Conservation (phyloP, 805 yeast species). For the Lipomyces sp. region DNA sequence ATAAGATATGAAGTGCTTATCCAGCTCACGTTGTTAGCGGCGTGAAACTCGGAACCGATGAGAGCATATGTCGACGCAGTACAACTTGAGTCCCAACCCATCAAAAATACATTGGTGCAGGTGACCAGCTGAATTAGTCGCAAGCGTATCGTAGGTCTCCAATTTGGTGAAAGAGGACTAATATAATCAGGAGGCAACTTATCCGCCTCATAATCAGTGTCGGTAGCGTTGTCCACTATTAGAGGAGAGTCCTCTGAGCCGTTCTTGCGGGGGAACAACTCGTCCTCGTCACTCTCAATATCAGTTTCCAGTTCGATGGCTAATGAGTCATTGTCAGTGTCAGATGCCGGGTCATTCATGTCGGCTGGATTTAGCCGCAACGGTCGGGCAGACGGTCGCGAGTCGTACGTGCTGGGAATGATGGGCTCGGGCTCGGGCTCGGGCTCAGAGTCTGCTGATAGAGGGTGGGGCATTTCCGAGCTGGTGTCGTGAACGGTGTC, state of each 20-base stretch:
- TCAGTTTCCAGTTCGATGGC: slow-evolving; percentile 38
- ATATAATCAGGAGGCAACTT: slow-evolving; percentile 33
- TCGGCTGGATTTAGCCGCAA: slow-evolving; percentile 33
- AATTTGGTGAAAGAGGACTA: slow-evolving; percentile 33
- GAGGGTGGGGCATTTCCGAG: slow-evolving; percentile 18
- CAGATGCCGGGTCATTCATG: slow-evolving; percentile 33
- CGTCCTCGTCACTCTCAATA: slow-evolving; percentile 27
- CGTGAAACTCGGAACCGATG: slow-evolving; percentile 55
- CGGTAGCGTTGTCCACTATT: slow-evolving; percentile 11
- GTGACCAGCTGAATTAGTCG: slow-evolving; percentile 40
- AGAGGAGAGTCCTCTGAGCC: slow-evolving; percentile 23
- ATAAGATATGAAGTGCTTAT: slow-evolving; percentile 67
- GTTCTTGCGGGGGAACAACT: slow-evolving; percentile 22
- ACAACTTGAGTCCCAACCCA: slow-evolving; percentile 56
- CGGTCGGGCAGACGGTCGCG: slow-evolving; percentile 19
- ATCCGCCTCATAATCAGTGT: slow-evolving; percentile 10
- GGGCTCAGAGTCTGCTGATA: slow-evolving; percentile 15
- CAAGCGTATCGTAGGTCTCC: slow-evolving; percentile 37
- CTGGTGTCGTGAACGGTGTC: slow-evolving; percentile 12
- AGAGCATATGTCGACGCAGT: slow-evolving; percentile 56
- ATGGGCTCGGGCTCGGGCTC: slow-evolving; percentile 20
- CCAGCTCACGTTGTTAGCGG: slow-evolving; percentile 60
- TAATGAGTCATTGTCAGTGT: slow-evolving; percentile 36
- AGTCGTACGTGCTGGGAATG: slow-evolving; percentile 25
- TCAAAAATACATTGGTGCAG: slow-evolving; percentile 50